phyloP scores from a whole-genome alignment of 2,329 filamentous ascomycete genomes.

The Claviceps sp. region DNA sequence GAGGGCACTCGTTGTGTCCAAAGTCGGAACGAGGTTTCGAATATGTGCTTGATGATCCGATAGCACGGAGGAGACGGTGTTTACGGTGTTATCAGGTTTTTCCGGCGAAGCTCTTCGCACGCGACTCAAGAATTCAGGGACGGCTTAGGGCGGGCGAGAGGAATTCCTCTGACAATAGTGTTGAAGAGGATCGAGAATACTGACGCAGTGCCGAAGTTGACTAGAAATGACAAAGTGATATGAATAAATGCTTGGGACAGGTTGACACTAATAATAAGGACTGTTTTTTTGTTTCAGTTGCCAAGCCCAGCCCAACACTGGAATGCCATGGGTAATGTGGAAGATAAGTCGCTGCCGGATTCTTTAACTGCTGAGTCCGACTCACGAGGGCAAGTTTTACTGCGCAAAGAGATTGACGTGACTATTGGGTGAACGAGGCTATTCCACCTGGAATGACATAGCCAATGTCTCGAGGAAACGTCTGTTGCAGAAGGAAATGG shows the following conservation, averaged over 20 bases:
- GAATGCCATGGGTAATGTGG: not conserved
- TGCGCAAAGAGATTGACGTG: not conserved
- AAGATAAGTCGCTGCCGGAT: not conserved
- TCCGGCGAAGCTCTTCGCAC: not conserved
- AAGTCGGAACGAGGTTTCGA: too few relatives aligned
- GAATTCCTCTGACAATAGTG: not conserved
- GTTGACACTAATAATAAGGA: not conserved
- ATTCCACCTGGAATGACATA: not conserved
- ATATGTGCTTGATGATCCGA: not conserved
- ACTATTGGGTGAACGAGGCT: not conserved
- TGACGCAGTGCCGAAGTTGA: not conserved
- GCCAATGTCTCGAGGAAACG: conserved; percentile 1
- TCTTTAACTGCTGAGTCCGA: not conserved
- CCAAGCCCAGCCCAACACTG: conserved; percentile 1
- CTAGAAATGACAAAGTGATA: not conserved
- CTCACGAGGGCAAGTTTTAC: not conserved
- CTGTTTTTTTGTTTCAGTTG: not conserved
- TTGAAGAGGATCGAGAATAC: not conserved
- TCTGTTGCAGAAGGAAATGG: not conserved
- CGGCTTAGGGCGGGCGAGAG: not conserved
- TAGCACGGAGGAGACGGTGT: not conserved
- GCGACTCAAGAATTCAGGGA: not conserved
- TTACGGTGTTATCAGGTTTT: not conserved
- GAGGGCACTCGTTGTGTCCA: too few relatives aligned
- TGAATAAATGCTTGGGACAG: not conserved